These are phyloP conservation scores for Mycena citricolor DNA, from an alignment of 1,284 basidiomycete species.

Conservation along the genomic window DNA sequence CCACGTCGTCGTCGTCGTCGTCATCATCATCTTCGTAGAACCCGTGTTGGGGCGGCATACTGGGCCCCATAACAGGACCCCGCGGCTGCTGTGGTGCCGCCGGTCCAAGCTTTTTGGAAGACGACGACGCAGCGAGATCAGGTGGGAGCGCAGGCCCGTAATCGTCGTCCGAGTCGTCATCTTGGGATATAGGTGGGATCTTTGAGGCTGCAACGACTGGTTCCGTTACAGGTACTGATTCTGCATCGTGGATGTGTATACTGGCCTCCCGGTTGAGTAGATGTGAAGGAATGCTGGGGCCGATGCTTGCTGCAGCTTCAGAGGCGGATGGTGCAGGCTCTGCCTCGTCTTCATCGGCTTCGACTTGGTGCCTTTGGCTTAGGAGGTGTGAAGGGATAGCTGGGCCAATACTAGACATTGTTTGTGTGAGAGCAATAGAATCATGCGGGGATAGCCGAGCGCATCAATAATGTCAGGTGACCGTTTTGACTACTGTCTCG, in stretches of 20 bases:
- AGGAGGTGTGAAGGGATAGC: conserved; percentile 45
- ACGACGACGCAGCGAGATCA: conserved; percentile 41
- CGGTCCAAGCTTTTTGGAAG: no score
- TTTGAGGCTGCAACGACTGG: conserved; percentile 26
- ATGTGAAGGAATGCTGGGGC: conserved; percentile 27
- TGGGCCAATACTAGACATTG: conserved; percentile 55
- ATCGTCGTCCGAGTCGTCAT: conserved; percentile 59
- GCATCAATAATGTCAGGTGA: no score
- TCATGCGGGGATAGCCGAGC: no score
- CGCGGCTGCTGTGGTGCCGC: conserved; percentile 32
- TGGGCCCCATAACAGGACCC: conserved; percentile 32
- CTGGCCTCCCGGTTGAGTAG: conserved; percentile 21
- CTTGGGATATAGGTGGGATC: no score
- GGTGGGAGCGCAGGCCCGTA: conserved; percentile 68
- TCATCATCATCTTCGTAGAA: conserved; percentile 45
- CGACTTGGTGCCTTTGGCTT: conserved; percentile 22
- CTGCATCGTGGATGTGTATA: no score
- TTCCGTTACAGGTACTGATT: no score
- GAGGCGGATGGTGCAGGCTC: conserved; percentile 28
- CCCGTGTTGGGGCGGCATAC: conserved; percentile 27
- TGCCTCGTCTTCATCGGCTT: conserved; percentile 27
- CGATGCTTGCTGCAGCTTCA: conserved; percentile 29
- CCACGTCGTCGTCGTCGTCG: conserved; percentile 73
- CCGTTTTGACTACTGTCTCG: no score
- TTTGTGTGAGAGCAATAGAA: no score